A percentile compares a stretch with the other conserved stretches of the same genome.
These are phyloP conservation scores for Magnaporthiopsis rhizophila DNA, from an alignment of 2,329 filamentous ascomycete species.

Conservation along the genomic window DNA sequence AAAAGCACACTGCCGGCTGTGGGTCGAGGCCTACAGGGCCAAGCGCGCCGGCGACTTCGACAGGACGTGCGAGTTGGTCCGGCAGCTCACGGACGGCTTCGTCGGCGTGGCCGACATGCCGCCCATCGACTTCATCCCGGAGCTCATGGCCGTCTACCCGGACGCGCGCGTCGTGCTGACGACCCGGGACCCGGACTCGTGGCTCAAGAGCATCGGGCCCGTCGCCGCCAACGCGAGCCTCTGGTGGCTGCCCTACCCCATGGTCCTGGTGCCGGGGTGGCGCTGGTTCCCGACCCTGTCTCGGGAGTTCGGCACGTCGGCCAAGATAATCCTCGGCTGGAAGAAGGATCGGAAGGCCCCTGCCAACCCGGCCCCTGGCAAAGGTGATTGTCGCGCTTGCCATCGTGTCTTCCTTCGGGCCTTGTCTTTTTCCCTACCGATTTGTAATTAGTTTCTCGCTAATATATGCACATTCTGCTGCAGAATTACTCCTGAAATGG, in stretches of 20 bases:
- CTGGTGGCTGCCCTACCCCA: slow-evolving; percentile 2
- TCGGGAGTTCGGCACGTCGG: slow-evolving; percentile 5
- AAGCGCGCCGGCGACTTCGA: slow-evolving; percentile 8
- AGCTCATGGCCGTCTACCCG: slow-evolving; percentile 34
- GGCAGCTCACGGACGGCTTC: slow-evolving; percentile 26
- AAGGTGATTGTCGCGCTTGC: not conserved
- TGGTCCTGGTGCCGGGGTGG: slow-evolving; percentile 9
- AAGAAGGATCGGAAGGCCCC: not conserved
- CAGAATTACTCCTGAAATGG: slow-evolving; percentile 6
- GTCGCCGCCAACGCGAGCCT: slow-evolving; percentile 7
- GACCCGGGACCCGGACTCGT: slow-evolving; percentile 21
- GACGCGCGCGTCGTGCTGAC: slow-evolving; percentile 34
- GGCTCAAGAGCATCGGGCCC: slow-evolving; percentile 20
- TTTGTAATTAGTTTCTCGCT: not conserved
- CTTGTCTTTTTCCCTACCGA: not conserved
- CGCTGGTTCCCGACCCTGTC: slow-evolving; percentile 6
- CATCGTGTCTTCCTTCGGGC: not conserved
- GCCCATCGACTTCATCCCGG: slow-evolving; percentile 27
- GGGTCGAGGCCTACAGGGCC: slow-evolving; percentile 8
- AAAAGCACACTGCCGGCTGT: slow-evolving; percentile 7
- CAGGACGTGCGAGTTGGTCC: slow-evolving; percentile 14
- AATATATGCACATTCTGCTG: not conserved
- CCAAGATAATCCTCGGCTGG: slow-evolving; percentile 2
- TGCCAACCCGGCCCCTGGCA: slow-evolving; percentile 5
- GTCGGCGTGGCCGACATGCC: slow-evolving; percentile 33